phyloP scores from a whole-genome alignment of 495 filamentous ascomycete genomes.

The Aspergillus mulundensis region DNA sequence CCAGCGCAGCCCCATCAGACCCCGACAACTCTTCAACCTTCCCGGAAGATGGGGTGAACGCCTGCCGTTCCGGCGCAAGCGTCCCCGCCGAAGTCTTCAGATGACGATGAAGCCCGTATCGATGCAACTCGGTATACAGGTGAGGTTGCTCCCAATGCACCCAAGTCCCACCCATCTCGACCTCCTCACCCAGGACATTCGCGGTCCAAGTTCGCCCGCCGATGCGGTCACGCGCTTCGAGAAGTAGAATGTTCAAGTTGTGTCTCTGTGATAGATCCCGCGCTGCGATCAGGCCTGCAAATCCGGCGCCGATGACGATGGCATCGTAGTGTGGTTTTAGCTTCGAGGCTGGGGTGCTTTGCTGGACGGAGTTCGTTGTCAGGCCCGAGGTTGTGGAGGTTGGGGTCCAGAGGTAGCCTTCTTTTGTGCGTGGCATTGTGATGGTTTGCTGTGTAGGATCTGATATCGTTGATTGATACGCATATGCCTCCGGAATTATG shows the following conservation, averaged over 20 bases:
- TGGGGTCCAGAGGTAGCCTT: constrained; percentile 13
- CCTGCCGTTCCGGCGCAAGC: neutral
- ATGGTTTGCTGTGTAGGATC: neutral
- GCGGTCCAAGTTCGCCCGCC: constrained; percentile 30
- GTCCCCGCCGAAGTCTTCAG: constrained; percentile 16
- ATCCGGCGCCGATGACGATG: constrained; percentile 28
- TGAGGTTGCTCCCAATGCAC: constrained; percentile 24
- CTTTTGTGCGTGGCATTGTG: constrained; percentile 14
- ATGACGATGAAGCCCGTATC: constrained; percentile 18
- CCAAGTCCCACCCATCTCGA: constrained; percentile 35
- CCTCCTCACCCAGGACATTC: constrained; percentile 16
- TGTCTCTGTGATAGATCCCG: constrained; percentile 19
- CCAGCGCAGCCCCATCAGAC: neutral
- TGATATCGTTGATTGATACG: too few species aligned
- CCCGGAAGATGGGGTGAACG: constrained; percentile 3
- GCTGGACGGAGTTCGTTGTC: neutral
- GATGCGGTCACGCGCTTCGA: constrained; percentile 34
- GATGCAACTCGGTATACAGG: constrained; percentile 21
- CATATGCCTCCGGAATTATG: too few species aligned
- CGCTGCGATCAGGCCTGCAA: constrained; percentile 24
- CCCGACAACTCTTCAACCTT: neutral
- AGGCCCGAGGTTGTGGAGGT: constrained; percentile 2
- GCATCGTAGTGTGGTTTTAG: constrained; percentile 15
- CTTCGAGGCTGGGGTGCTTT: neutral
- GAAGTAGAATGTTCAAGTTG: constrained; percentile 20